Conservation (phyloP, 192 early-diverging fungal species). For the Coemansia sp. region DNA sequence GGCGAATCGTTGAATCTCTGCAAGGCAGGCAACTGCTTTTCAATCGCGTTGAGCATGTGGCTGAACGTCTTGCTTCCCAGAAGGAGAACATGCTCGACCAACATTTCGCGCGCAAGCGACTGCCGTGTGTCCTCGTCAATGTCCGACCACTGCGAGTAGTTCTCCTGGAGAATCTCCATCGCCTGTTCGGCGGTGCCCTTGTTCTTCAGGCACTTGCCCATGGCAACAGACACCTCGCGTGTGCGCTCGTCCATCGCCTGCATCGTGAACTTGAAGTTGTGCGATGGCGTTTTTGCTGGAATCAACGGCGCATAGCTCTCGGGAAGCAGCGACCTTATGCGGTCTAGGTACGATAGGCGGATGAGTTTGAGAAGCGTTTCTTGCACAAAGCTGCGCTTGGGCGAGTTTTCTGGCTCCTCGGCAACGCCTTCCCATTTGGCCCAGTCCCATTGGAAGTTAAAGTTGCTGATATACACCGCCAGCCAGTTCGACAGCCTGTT, state of each 20-base stretch:
- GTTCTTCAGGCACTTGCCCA: conserved; percentile 49
- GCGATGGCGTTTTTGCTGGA: conserved; percentile 66
- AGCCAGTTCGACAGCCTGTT: conserved; percentile 87
- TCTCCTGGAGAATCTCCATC: conserved; percentile 46
- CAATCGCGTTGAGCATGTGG: conserved; percentile 90
- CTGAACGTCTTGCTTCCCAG: conserved; percentile 93
- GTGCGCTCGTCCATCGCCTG: conserved; percentile 61
- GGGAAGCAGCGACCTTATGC: conserved; percentile 78
- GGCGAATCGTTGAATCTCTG: conserved; percentile 41
- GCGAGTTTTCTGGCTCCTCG: conserved; percentile 22
- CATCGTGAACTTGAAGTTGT: conserved; percentile 71
- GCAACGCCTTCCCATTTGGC: conserved; percentile 63
- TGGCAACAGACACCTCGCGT: conserved; percentile 62
- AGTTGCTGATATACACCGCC: conserved; percentile 91
- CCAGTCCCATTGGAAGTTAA: conserved; percentile 91
- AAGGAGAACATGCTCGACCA: conserved; percentile 83
- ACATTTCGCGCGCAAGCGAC: conserved; percentile 64
- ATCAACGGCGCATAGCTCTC: conserved; percentile 62
- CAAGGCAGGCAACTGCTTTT: conserved; percentile 66
- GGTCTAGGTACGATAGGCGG: conserved; percentile 88
- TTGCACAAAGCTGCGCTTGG: conserved; percentile 65
- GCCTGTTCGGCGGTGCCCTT: conserved; percentile 54
- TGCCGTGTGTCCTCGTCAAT: conserved; percentile 35
- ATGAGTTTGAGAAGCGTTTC: conserved; percentile 87
- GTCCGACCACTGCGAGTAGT: conserved; percentile 51